Percentiles rank a stretch among this genome's conserved stretches.
These are phyloP conservation scores for Tylopilus felleus DNA, from an alignment of 768 basidiomycete species.

Conservation along the genomic window DNA sequence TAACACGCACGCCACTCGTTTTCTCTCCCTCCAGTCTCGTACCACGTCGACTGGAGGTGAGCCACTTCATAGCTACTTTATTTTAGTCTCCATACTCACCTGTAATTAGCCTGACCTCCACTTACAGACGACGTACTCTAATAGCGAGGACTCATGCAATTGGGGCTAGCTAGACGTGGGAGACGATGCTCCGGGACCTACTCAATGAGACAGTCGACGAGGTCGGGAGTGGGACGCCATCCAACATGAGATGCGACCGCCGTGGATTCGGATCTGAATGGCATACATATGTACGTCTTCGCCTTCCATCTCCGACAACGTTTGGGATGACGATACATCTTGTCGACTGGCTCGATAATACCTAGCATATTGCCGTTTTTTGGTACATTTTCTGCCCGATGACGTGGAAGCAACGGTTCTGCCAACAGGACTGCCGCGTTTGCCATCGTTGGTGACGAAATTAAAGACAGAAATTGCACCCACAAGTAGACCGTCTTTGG, in stretches of 20 bases:
- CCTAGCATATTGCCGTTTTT: conserved; percentile 75
- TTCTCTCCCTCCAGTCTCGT: no score
- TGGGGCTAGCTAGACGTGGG: conserved; percentile 62
- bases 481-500: conserved; percentile 69
- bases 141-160: background rate
- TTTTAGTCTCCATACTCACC: no score
- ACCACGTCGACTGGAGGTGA: no score
- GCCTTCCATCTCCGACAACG: background rate
- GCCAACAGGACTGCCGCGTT: conserved; percentile 52
- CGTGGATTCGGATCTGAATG: conserved; percentile 59
- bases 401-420: conserved; percentile 32
- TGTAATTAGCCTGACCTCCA: no score
- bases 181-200: conserved; percentile 57
- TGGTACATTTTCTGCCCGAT: conserved; percentile 63
- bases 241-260: conserved; percentile 85
- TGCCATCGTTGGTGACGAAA: conserved; percentile 41
- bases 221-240: conserved; percentile 83
- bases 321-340: background rate
- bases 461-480: conserved; percentile 37
- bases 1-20: no score
- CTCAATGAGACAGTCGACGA: conserved; percentile 56
- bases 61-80: no score
- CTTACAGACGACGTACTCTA: no score
- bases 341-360: conserved; percentile 80
- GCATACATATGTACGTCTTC: conserved; percentile 53